Conservation (phyloP, 1,284 basidiomycete species). For the Cryptococcus sp. region DNA sequence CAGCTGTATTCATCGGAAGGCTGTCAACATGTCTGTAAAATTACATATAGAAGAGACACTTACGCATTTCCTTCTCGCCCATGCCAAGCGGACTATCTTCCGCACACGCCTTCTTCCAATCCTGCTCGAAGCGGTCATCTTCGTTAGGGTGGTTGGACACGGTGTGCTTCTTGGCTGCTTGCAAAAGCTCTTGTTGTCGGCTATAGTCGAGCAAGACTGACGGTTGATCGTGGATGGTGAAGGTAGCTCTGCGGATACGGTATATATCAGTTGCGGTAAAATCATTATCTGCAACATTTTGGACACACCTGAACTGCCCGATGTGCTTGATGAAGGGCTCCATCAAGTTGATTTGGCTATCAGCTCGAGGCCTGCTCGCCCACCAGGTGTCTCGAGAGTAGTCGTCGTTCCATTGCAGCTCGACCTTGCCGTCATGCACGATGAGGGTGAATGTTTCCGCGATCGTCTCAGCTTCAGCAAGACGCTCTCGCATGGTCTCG, state of each 20-base stretch:
- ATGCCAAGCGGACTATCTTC: conserved; percentile 43
- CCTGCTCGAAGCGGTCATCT: conserved; percentile 39
- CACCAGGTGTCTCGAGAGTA: conserved; percentile 52
- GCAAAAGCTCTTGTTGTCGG: conserved; percentile 41
- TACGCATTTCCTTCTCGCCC: conserved; percentile 42
- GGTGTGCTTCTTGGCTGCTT: conserved; percentile 38
- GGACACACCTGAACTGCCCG: conserved; percentile 41
- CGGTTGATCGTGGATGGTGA: conserved; percentile 54
- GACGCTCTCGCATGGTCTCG: conserved; percentile 39
- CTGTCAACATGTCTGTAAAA: neutral
- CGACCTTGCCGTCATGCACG: conserved; percentile 50
- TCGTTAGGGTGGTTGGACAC: conserved; percentile 43
- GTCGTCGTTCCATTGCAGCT: conserved; percentile 55
- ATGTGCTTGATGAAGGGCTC: conserved; percentile 51
- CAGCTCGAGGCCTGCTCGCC: conserved; percentile 47
- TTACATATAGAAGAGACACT: conserved; percentile 9
- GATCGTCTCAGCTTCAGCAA: conserved; percentile 46
- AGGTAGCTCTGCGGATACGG: conserved; percentile 41
- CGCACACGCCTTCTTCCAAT: conserved; percentile 48
- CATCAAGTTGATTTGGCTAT: conserved; percentile 54
- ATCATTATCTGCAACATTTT: neutral
- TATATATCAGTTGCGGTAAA: neutral
- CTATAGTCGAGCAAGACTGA: conserved; percentile 48
- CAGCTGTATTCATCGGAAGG: conserved; percentile 20
- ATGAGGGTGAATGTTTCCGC: conserved; percentile 54